Evolutionary conservation across 1,139 yeast species (phyloP).

Genomic region (Pichia sp.): DNA sequence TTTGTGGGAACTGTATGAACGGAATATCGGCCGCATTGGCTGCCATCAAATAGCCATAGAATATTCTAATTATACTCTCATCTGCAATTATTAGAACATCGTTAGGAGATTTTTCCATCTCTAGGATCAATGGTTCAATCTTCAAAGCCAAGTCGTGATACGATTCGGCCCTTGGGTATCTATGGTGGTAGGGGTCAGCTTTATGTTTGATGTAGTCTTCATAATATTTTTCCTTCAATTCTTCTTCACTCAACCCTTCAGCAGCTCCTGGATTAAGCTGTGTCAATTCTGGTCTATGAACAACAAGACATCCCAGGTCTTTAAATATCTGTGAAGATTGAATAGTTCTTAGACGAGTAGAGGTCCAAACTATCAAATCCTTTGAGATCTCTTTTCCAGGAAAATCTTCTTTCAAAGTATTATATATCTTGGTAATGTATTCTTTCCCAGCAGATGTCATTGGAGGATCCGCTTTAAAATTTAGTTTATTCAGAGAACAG

Average conservation of each 20-base stretch:
- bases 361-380: conserved; percentile 79
- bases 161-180: conserved; percentile 89
- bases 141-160: conserved; percentile 94
- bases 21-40: conserved; percentile 85
- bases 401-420: conserved; percentile 34
- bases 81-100: conserved; percentile 90
- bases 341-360: conserved; percentile 76
- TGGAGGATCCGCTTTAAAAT: conserved; percentile 55
- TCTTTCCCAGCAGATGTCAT: conserved; percentile 51
- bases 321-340: conserved; percentile 70
- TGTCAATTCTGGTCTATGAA: conserved; percentile 75
- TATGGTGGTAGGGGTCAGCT: conserved; percentile 83
- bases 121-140: conserved; percentile 85
- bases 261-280: conserved; percentile 90
- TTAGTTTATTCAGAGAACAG: conserved; percentile 57
- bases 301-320: conserved; percentile 47
- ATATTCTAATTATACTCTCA: conserved; percentile 78
- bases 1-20: conserved; percentile 61
- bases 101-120: conserved; percentile 85
- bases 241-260: conserved; percentile 56
- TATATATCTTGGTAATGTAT: conserved; percentile 42
- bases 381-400: conserved; percentile 35
- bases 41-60: conserved; percentile 93
- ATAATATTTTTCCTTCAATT: conserved; percentile 55
- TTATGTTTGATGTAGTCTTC: conserved; percentile 59